Base-by-base conservation (phyloP, 257 asterid species). In the Gentiana dahurica region DNA sequence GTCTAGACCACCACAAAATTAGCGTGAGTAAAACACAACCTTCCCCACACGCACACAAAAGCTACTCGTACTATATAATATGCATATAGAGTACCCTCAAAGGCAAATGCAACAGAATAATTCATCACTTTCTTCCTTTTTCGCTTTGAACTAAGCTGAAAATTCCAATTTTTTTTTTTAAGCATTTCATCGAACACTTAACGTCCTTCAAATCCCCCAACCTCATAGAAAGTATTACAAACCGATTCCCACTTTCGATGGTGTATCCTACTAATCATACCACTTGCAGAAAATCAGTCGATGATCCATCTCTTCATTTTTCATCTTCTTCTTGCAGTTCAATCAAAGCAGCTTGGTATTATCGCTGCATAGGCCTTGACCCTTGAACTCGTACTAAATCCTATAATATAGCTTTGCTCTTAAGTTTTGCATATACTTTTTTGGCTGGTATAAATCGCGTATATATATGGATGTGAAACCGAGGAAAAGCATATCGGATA, bases 291-390 rank as follows among this genome's bases (percentile, higher is more conserved):
- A 24, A 24, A 24, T 24, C 24, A 24, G 1, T 0, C 24, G 24
- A 24, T 24, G 24, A 24, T 24, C 46, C 6, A 41, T 35, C 55
- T 10, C n/a, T n/a, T 15, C 55, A 10, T 32, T 4, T 45, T 37
- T 12, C 53, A 34, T 54, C 45, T 58, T 34, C 60, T 34, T 60
- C 52, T 36, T 63, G 58, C 5, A 50, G 62, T 13, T 59, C 62
- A 37, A 24, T 8, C 36, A 65, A 65, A 51, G 4, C 35, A 32
- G 52, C 68, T 44, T 64, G 78, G 74, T 64, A 53, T 45, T 64
- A 68, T 57, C 60, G 66, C 41, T 68, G 71, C 54, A 45, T 66
- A 35, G 70, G 72, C 47, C 67, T 62, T 54, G 70, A 68, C 38
- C 69, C 76, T 43, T 57, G 51, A 52, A 54, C 4, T 4, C 2